Conservation (phyloP, 2,329 filamentous ascomycete species). For the Cladosporium phlei region DNA sequence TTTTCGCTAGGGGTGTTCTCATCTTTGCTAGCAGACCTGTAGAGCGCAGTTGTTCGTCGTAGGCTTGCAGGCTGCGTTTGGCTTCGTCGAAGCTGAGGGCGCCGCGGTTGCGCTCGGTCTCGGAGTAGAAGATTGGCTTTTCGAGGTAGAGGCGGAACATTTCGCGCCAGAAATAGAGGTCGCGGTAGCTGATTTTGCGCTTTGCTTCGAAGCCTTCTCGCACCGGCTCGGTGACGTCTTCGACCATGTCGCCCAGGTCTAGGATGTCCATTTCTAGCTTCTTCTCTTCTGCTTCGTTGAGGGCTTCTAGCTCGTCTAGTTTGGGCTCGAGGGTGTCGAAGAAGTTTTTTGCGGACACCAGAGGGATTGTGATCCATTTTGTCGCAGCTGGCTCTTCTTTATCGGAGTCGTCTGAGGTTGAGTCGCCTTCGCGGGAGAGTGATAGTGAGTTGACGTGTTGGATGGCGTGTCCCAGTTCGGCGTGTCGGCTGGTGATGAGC, state of each 20-base stretch:
- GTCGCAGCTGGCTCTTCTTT: constrained; percentile 18
- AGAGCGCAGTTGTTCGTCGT: constrained; percentile 62
- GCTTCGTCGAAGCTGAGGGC: constrained; percentile 62
- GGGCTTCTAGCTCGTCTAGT: constrained; percentile 61
- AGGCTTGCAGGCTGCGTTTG: constrained; percentile 63
- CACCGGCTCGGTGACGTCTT: constrained; percentile 60
- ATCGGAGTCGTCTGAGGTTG: constrained; percentile 3
- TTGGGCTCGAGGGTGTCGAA: constrained; percentile 71
- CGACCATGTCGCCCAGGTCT: constrained; percentile 60
- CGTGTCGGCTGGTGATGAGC: constrained; percentile 34
- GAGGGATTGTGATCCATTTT: constrained; percentile 62
- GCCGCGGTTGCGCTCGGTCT: constrained; percentile 65
- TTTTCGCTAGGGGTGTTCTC: constrained; percentile 60
- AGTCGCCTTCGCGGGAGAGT: not conserved
- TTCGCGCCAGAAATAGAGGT: constrained; percentile 71
- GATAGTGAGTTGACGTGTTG: not conserved
- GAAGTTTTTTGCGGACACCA: constrained; percentile 74
- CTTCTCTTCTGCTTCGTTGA: constrained; percentile 63
- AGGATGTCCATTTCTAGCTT: constrained; percentile 60
- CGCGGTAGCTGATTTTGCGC: constrained; percentile 36
- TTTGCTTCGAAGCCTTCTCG: constrained; percentile 43
- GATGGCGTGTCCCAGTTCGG: constrained; percentile 19
- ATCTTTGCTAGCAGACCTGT: constrained; percentile 58
- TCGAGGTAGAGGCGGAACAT: constrained; percentile 80
- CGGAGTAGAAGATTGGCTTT: constrained; percentile 76